Evolutionary conservation across 2,329 filamentous ascomycete species (phyloP).

Genomic region (Phaeosphaeria sp.): DNA sequence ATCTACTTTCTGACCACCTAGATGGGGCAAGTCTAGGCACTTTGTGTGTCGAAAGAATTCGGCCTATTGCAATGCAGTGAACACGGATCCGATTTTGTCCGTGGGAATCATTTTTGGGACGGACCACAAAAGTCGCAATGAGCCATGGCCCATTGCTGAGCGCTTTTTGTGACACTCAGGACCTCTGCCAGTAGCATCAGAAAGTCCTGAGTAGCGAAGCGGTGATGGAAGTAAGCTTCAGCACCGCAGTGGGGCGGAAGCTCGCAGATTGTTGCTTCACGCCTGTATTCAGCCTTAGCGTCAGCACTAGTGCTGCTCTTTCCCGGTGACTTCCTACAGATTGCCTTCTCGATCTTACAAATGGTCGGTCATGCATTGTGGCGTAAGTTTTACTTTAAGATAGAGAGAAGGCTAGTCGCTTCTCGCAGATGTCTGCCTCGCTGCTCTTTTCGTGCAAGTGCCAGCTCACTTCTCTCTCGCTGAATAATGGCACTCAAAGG

Average conservation of each 20-base stretch:
- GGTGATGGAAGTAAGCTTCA: background rate
- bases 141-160: no score
- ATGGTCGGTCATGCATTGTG: background rate
- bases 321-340: background rate
- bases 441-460: background rate
- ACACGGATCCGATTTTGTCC: background rate
- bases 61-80: background rate
- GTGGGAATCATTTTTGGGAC: background rate
- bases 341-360: background rate
- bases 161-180: background rate
- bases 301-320: background rate
- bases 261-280: conserved; percentile 13
- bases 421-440: background rate
- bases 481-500: conserved; percentile 3
- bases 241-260: background rate
- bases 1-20: background rate
- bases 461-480: no score
- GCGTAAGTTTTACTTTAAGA: background rate
- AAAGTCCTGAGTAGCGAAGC: background rate
- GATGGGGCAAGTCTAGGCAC: background rate
- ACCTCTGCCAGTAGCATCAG: background rate
- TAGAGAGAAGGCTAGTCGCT: background rate
- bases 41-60: background rate
- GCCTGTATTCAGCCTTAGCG: conserved; percentile 2
- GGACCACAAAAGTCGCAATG: background rate